A percentile compares a stretch with the other conserved stretches of the same genome.
Evolutionary conservation across 2,329 filamentous ascomycete genomes (phyloP).

Genomic region (Lasiodiplodia sp.): DNA sequence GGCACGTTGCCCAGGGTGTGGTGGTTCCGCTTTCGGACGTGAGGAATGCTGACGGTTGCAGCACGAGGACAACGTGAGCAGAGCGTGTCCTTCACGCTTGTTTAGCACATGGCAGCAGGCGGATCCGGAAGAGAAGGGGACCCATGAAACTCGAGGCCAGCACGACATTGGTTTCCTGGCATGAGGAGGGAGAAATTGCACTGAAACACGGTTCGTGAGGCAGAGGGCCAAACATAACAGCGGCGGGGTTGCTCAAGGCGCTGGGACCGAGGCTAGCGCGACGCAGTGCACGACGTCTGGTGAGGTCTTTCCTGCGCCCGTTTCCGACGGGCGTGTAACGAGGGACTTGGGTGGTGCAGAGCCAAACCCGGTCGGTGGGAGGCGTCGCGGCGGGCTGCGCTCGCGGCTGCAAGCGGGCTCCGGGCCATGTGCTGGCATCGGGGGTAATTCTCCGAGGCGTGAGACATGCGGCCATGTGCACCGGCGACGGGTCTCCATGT

Average conservation of each 20-base stretch:
- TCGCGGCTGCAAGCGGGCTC: conserved; percentile 18
- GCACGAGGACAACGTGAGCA: conserved; percentile 24
- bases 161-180: background rate
- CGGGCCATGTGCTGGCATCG: conserved; percentile 14
- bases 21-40: conserved; percentile 8
- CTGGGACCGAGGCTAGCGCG: conserved; percentile 19
- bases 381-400: background rate
- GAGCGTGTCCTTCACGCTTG: conserved; percentile 11
- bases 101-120: background rate
- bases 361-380: conserved; percentile 24
- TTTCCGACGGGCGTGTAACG: conserved; percentile 21
- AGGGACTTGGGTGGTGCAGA: conserved; percentile 4
- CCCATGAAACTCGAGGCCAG: background rate
- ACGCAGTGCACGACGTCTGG: conserved; percentile 10
- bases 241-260: conserved; percentile 7
- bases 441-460: conserved; percentile 24
- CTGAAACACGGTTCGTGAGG: conserved; percentile 13
- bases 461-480: conserved; percentile 22
- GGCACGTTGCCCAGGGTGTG: conserved; percentile 21
- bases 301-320: conserved; percentile 5
- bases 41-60: conserved; percentile 11
- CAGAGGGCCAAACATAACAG: background rate
- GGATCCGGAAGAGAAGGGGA: background rate
- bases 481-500: conserved; percentile 14
- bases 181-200: background rate